A percentile compares a stretch with the other conserved stretches of the same genome.
These are phyloP conservation scores for Pisolithus tinctorius DNA, from an alignment of 768 basidiomycete species.

Conservation along the genomic window DNA sequence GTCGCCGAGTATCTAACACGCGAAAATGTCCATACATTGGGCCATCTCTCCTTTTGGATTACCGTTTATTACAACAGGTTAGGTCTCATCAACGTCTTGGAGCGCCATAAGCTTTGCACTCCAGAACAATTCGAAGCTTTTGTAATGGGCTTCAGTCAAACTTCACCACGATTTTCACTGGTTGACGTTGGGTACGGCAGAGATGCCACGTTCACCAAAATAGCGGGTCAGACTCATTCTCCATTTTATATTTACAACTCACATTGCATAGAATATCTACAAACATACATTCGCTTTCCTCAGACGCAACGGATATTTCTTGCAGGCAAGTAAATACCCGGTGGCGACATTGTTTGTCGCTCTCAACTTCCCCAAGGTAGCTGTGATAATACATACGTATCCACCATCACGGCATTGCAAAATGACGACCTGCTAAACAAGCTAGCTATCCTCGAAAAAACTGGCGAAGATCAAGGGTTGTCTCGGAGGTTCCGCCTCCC, in stretches of 20 bases:
- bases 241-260: not conserved
- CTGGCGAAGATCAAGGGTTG: slow-evolving; percentile 35
- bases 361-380: slow-evolving; percentile 38
- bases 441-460: slow-evolving; percentile 53
- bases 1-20: slow-evolving; percentile 63
- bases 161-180: slow-evolving; percentile 62
- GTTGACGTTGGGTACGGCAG: slow-evolving; percentile 64
- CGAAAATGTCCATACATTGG: slow-evolving; percentile 55
- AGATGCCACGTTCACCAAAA: slow-evolving; percentile 58
- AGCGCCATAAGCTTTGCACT: slow-evolving; percentile 49
- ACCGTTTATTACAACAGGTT: slow-evolving; percentile 64
- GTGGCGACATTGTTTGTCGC: not conserved
- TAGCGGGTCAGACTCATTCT: slow-evolving; percentile 46
- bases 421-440: slow-evolving; percentile 60
- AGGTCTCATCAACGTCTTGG: slow-evolving; percentile 44
- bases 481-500: slow-evolving; percentile 46
- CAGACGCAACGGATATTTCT: slow-evolving; percentile 72
- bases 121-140: slow-evolving; percentile 67
- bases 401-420: slow-evolving; percentile 51
- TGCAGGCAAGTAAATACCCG: slow-evolving; percentile 40
- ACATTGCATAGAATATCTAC: slow-evolving; percentile 53
- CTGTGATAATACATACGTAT: slow-evolving; percentile 46
- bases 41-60: slow-evolving; percentile 70
- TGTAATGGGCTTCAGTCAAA: slow-evolving; percentile 63
- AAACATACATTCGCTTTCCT: slow-evolving; percentile 64